Evolutionary conservation across 257 asterid species (phyloP).

Genomic region (Solanum ossicruentum): DNA sequence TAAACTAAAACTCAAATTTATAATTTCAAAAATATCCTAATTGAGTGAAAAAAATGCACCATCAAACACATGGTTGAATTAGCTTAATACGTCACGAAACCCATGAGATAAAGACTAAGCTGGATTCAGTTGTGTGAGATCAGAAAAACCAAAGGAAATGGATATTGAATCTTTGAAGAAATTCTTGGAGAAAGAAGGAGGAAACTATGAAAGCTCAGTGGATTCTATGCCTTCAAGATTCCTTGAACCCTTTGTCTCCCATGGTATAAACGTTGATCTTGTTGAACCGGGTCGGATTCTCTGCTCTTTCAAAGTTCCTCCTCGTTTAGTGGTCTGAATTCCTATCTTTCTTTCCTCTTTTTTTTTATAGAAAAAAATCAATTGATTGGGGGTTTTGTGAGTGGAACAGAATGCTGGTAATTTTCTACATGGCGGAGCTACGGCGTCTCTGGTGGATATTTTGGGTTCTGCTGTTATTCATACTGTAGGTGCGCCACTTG

Average conservation of each 20-base stretch:
- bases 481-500: constrained; percentile 37
- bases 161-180: constrained; percentile 42
- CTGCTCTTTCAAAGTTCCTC: constrained; percentile 61
- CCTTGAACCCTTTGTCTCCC: constrained; percentile 55
- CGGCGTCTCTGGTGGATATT: constrained; percentile 62
- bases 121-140: not conserved
- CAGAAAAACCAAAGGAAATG: constrained; percentile 8
- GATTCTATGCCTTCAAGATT: constrained; percentile 47
- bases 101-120: not conserved
- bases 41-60: not conserved
- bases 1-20: too few species aligned
- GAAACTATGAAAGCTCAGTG: constrained; percentile 21
- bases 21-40: too few species aligned
- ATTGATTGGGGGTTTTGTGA: not conserved
- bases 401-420: constrained; percentile 40
- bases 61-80: not conserved
- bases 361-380: not conserved
- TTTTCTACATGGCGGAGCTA: constrained; percentile 71
- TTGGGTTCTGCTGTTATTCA: constrained; percentile 49
- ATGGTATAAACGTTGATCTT: constrained; percentile 45
- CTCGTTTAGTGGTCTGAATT: constrained; percentile 69
- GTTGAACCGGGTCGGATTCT: constrained; percentile 58
- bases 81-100: not conserved
- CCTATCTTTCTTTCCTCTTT: not conserved
- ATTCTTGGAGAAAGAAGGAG: constrained; percentile 38